Evolutionary conservation across 169 alveolate genomes (phyloP).

Genomic region (Plasmodium sp.): DNA sequence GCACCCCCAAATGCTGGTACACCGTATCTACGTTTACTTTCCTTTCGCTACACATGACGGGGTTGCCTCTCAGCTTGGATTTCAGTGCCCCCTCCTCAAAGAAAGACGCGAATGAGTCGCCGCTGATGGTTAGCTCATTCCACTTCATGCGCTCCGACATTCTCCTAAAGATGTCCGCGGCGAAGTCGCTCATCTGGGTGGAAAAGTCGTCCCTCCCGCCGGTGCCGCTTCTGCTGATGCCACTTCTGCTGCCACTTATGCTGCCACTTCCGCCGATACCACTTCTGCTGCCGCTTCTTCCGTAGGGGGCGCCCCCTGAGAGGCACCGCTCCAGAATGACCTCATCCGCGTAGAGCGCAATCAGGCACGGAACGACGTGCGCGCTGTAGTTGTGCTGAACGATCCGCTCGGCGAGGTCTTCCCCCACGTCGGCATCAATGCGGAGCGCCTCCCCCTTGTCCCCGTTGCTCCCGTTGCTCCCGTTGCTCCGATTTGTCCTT

Average conservation of each 20-base stretch:
- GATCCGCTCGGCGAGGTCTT: neutral
- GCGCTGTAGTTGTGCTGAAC: slow-evolving; percentile 22
- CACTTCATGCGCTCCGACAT: slow-evolving; percentile 36
- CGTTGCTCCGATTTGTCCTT: neutral
- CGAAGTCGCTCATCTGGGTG: neutral
- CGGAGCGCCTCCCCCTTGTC: neutral
- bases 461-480: neutral
- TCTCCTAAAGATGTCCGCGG: neutral
- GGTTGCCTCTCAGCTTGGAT: neutral
- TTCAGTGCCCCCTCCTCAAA: slow-evolving; percentile 11
- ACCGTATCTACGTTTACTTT: slow-evolving; percentile 19
- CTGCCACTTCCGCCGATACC: neutral
- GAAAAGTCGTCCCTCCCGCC: neutral
- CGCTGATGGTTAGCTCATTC: slow-evolving; percentile 1
- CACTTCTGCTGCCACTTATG: neutral
- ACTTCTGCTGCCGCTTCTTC: too few relatives aligned
- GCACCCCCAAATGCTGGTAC: slow-evolving; percentile 7
- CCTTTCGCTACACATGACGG: neutral
- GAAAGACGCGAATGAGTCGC: neutral
- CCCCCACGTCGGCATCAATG: neutral
- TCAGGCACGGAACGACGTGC: slow-evolving; percentile 26
- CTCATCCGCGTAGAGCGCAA: slow-evolving; percentile 14
- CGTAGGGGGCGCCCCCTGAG: too few relatives aligned
- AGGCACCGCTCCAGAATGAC: neutral
- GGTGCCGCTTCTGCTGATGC: neutral